Base-by-base conservation (phyloP, 164 flowering plant species). In the Magnolia changhungtana region DNA sequence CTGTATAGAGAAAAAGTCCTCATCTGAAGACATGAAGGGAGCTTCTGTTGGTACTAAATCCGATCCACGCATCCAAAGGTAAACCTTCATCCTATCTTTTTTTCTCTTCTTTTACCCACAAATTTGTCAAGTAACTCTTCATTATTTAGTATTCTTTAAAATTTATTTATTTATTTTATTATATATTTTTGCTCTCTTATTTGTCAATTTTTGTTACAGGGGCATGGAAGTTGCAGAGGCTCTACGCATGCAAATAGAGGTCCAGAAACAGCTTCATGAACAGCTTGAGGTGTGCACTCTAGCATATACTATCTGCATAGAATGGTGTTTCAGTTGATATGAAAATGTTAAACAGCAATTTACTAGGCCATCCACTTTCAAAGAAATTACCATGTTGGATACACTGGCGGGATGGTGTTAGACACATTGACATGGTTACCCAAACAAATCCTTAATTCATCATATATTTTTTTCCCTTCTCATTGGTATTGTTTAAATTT, bases 191-290 rank as follows among this genome's bases (percentile, higher is more conserved):
- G 7, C 69, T 45, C 52, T 74, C 21, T 64, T 24, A 19, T 20
- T 59, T 37, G 45, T 37, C 45, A 37, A 37, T 37, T 37, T 37
- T 37, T 67, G 84, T 74, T 6, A 67, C 89, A 89, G 97, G 81
- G 86, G 93, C 76, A 88, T 86, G 77, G 88, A 86, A 77, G 87
- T 91, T 21, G 88, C 92, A 21, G 95, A 92, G 83, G 95, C 95
- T 20, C 83, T 92, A 75, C 86, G 93, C 52, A 19, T 92, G 72
- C 97, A 92, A 80, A 88, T 92, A 89, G 97, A 89, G 77, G 95
- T 92, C 67, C 97, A 92, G 84, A 92, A 91, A 79, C 90, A 90
- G 74, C 85, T 90, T 73, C 93, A 88, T 72, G 91, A 90, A 78
- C 91, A 90, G 76, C 90, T 90, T 67, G 93, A 90, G 93, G 89